Percentiles rank a stretch among this genome's conserved stretches.
Conservation (phyloP, 495 filamentous ascomycete species). For the Thermothielavioides terrestris region DNA sequence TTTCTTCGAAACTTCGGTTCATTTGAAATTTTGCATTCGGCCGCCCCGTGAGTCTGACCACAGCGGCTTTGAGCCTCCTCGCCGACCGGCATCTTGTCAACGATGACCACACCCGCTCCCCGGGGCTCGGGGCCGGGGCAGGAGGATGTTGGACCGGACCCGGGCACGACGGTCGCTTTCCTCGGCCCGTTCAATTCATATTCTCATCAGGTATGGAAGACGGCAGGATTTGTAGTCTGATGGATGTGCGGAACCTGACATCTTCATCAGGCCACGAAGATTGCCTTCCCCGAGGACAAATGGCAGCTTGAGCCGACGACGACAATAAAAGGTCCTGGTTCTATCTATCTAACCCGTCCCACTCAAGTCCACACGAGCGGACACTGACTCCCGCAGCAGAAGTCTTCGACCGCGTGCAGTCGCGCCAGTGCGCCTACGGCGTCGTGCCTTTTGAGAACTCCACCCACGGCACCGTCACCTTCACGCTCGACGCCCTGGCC, state of each 20-base stretch:
- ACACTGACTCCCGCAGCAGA: slow-evolving; percentile 37
- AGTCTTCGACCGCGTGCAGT: slow-evolving; percentile 71
- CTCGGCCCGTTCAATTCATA: slow-evolving; percentile 80
- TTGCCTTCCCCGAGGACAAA: slow-evolving; percentile 46
- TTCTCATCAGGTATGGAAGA: slow-evolving; percentile 76
- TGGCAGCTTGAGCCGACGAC: slow-evolving; percentile 49
- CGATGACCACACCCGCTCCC: not conserved
- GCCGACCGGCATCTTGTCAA: no score
- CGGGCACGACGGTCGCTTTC: slow-evolving; percentile 51
- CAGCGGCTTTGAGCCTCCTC: no score
- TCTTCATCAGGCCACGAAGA: slow-evolving; percentile 53
- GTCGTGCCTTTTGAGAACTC: slow-evolving; percentile 96
- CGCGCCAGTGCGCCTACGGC: slow-evolving; percentile 51
- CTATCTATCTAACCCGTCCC: not conserved
- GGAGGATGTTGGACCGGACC: not conserved
- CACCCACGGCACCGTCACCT: slow-evolving; percentile 82
- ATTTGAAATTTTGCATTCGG: no score
- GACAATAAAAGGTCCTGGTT: slow-evolving; percentile 51
- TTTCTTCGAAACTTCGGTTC: no score
- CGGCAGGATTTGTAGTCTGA: not conserved
- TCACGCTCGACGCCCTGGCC: slow-evolving; percentile 80
- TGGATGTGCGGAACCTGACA: not conserved
- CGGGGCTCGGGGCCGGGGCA: not conserved
- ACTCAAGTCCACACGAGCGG: not conserved
- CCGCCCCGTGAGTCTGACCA: no score